phyloP scores from a whole-genome alignment of 2,329 filamentous ascomycete genomes.

The Colletotrichum zoysiae region DNA sequence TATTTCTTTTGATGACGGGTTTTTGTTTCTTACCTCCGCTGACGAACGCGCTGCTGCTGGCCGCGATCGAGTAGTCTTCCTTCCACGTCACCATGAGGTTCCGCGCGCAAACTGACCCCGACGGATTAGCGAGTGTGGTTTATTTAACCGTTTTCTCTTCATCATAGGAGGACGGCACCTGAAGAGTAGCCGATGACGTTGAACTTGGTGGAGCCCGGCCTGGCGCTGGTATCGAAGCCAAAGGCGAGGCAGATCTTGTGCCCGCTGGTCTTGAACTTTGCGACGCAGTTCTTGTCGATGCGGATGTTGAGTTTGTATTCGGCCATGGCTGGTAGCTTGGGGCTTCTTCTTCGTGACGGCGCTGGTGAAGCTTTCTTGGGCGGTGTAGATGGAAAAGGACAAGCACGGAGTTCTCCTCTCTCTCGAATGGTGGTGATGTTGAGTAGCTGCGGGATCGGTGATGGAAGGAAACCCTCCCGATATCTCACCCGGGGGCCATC shows the following conservation, averaged over 20 bases:
- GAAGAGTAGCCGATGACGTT: conserved; percentile 21
- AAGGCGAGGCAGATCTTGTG: conserved; percentile 17
- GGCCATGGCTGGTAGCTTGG: not conserved
- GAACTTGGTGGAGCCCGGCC: conserved; percentile 18
- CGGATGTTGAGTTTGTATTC: conserved; percentile 17
- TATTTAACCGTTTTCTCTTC: accelerated
- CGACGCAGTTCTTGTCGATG: conserved; percentile 7
- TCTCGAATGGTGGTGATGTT: not conserved
- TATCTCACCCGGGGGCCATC: too few relatives aligned
- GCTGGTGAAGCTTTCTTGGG: not conserved
- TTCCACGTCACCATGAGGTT: conserved; percentile 12
- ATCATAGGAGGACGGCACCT: not conserved
- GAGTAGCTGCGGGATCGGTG: not conserved
- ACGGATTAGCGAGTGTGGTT: not conserved
- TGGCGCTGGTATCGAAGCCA: conserved; percentile 15
- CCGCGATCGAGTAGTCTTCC: conserved; percentile 12
- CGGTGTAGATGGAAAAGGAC: not conserved
- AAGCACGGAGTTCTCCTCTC: too few relatives aligned
- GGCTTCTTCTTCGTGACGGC: not conserved
- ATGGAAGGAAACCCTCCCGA: not conserved
- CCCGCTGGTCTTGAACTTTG: conserved; percentile 10
- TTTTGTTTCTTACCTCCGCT: not conserved
- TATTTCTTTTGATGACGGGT: too few relatives aligned
- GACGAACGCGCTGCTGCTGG: conserved; percentile 14
- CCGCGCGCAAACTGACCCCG: not conserved